These are phyloP conservation scores for Trichophyton equinum DNA, from an alignment of 2,329 filamentous ascomycete species.

Conservation along the genomic window DNA sequence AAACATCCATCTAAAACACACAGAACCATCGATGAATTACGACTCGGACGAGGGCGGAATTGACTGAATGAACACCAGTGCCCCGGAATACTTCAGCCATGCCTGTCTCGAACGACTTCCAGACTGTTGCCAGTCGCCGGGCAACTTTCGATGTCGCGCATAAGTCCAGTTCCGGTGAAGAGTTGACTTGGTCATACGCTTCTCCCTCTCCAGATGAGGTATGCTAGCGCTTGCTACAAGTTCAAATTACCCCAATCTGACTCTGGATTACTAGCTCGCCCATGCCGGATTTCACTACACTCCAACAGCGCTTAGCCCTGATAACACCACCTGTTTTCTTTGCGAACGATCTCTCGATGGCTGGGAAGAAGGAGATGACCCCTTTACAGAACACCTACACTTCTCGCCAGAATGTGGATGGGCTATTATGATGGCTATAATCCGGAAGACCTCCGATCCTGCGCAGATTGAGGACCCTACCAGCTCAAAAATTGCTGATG, in stretches of 20 bases:
- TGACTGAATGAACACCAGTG: background rate
- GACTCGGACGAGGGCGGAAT: background rate
- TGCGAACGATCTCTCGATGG: slow-evolving; percentile 76
- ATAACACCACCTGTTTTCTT: slow-evolving; percentile 83
- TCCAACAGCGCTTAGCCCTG: slow-evolving; percentile 59
- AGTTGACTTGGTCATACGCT: slow-evolving; percentile 75
- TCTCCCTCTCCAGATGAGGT: slow-evolving; percentile 54
- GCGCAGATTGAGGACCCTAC: slow-evolving; percentile 58
- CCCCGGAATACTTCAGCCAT: background rate
- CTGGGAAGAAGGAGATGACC: slow-evolving; percentile 80
- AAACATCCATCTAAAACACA: background rate
- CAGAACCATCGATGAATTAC: background rate
- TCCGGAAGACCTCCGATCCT: slow-evolving; percentile 29
- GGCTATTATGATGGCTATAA: slow-evolving; percentile 60
- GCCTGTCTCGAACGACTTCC: background rate
- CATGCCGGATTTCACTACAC: slow-evolving; percentile 84
- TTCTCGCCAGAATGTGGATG: slow-evolving; percentile 76
- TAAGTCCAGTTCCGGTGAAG: slow-evolving; percentile 35
- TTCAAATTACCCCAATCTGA: background rate
- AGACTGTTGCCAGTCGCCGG: slow-evolving; percentile 60
- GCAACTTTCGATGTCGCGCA: slow-evolving; percentile 62
- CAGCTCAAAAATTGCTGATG: slow-evolving; percentile 56
- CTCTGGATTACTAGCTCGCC: slow-evolving; percentile 51
- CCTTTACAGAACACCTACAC: slow-evolving; percentile 70
- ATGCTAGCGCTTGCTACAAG: slow-evolving; percentile 18